These are phyloP conservation scores for Kazachstania sp. DNA, from an alignment of 1,139 yeast genomes.

Conservation along the genomic window DNA sequence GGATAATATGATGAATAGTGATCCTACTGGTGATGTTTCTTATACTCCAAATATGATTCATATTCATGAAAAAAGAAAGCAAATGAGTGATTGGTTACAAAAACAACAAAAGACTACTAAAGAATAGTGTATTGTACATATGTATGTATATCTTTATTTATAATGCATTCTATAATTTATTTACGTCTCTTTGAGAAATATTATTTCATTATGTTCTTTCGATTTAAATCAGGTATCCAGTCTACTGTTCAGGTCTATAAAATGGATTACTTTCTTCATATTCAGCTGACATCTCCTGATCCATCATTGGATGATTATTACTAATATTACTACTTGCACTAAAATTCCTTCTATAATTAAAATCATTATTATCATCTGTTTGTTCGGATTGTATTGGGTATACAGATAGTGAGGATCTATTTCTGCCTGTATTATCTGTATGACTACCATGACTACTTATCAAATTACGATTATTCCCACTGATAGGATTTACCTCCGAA, in stretches of 20 bases:
- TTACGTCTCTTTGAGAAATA: no score
- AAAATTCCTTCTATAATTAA: not conserved
- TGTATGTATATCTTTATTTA: not conserved
- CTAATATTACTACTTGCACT: slow-evolving; percentile 1
- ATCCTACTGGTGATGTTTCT: slow-evolving; percentile 27
- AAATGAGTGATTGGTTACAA: slow-evolving; percentile 16
- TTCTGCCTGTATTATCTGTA: not conserved
- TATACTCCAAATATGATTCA: slow-evolving; percentile 25
- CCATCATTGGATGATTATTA: not conserved
- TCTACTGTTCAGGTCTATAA: no score
- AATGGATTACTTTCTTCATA: not conserved
- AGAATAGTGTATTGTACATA: not conserved
- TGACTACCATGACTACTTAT: not conserved
- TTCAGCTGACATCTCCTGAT: not conserved
- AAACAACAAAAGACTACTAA: slow-evolving; percentile 2
- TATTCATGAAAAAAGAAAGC: slow-evolving; percentile 22
- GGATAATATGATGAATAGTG: slow-evolving; percentile 25
- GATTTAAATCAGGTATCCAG: no score
- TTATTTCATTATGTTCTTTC: no score
- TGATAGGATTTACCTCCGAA: not conserved
- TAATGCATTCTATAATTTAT: not conserved
- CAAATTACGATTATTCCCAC: not conserved
- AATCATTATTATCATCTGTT: not conserved
- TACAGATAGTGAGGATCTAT: not conserved
- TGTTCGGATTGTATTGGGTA: not conserved